phyloP scores from a whole-genome alignment of 305 asterid species.

The Galium porrigens region DNA sequence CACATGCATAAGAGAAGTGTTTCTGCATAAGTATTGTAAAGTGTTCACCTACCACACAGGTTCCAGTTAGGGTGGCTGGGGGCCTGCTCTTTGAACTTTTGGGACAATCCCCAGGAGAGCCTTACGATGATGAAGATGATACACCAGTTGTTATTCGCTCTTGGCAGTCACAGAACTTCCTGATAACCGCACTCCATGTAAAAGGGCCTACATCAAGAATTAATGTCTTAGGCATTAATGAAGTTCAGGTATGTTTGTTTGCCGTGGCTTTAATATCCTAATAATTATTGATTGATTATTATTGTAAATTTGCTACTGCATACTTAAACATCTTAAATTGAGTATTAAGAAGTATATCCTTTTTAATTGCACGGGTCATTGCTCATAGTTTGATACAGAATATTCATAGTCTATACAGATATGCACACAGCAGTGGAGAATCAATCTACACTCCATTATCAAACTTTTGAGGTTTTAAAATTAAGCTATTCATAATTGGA shows the following conservation, averaged over 20 bases:
- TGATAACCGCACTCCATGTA: slow-evolving; percentile 40
- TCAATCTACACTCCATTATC: background rate
- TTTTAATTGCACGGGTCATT: background rate
- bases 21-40: background rate
- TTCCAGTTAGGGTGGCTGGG: slow-evolving; percentile 61
- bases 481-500: background rate
- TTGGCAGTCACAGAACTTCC: slow-evolving; percentile 50
- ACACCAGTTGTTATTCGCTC: slow-evolving; percentile 46
- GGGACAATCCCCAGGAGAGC: slow-evolving; percentile 55
- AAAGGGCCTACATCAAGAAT: slow-evolving; percentile 40
- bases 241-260: slow-evolving; percentile 36
- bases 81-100: slow-evolving; percentile 55
- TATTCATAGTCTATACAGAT: background rate
- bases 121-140: slow-evolving; percentile 37
- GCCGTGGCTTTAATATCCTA: slow-evolving; percentile 24
- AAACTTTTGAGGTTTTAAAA: background rate
- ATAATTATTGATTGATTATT: background rate
- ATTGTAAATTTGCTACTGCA: background rate
- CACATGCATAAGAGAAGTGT: background rate
- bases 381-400: background rate
- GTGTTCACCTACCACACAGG: slow-evolving; percentile 22
- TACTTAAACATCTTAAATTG: background rate
- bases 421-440: background rate
- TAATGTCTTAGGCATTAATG: slow-evolving; percentile 42
- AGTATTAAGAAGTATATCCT: background rate